Evolutionary conservation across 2,329 filamentous ascomycete genomes (phyloP).

Genomic region (Teratosphaeria epicoccoides): DNA sequence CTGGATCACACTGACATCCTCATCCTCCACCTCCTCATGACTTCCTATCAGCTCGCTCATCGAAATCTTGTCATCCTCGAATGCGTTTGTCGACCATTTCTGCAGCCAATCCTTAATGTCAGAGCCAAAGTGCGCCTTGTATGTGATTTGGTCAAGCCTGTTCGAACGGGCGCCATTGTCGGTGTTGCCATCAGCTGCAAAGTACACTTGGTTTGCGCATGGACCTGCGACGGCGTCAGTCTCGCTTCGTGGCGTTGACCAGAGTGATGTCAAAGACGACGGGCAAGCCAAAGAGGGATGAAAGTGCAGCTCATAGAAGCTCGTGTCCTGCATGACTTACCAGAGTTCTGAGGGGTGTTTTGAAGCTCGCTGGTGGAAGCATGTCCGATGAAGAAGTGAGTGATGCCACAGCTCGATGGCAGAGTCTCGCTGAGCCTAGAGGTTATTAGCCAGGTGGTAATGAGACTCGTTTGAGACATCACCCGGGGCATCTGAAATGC

Average conservation of each 20-base stretch:
- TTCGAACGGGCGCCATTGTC: background rate
- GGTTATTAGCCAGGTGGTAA: no score
- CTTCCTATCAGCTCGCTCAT: no score
- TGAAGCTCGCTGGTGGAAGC: background rate
- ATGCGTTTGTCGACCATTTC: background rate
- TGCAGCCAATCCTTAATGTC: constrained; percentile 2
- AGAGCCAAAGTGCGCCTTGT: background rate
- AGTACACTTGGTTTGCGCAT: background rate
- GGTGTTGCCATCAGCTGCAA: background rate
- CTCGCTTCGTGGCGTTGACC: no score
- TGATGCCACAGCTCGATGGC: background rate
- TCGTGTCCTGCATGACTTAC: no score
- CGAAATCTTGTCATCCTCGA: background rate
- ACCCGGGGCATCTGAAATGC: no score
- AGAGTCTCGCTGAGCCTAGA: background rate
- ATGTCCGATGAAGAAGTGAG: background rate
- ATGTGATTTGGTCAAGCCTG: background rate
- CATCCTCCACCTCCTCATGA: background rate
- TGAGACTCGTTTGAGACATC: no score
- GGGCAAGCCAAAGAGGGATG: no score
- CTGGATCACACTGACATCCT: background rate
- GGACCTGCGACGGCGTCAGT: background rate
- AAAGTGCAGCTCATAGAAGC: background rate
- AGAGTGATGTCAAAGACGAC: no score
- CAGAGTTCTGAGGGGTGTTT: background rate